Evolutionary conservation across 768 basidiomycete genomes (phyloP), one percentile per base, ranked within the genome.

Genomic region (Mycena rebaudengoi): DNA sequence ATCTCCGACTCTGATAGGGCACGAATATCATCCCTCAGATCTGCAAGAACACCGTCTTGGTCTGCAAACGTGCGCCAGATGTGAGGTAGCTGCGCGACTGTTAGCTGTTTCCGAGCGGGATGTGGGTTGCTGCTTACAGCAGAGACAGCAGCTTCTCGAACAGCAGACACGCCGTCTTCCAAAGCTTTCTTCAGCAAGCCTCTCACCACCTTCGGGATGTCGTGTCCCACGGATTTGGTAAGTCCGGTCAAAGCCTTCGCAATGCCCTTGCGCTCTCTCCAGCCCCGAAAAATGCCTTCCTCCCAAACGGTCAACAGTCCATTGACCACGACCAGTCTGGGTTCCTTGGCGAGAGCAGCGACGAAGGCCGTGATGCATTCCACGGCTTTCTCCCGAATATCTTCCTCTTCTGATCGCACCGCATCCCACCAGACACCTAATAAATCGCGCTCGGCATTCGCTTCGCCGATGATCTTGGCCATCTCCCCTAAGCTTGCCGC

Each of bases 401-500:
- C 92, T 26, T 92, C 92, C 11, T 86, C 88, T 18, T 84, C 80
- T 49, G 76, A 79, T 37, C 78, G 76, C 62, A 91, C 78, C 30
- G 81, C 81, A 32, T 86, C 84, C 79, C 83, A 85, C 88, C 90
- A 96, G 41, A 95, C 83, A 3, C 82, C 82, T 52, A 96, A 69
- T 41, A 99, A 79, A 73, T 96, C 94, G 40, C 75, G 74, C 48
- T 81, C 79, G 1, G 94, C 84, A 64, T 91, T 81, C 32, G 89
- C 87, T 29, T 83, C 80, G 0, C 94, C 94, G 35, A 98, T 85
- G 56, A 98, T 90, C 71, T 88, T 89, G 21, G 95, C 95, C 46
- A 98, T 78, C 74, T 96, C 95, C 51, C 96, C 96, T 14, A 97
- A 72, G 59, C 93, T 93, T 1, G 97, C 95, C 4, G 95, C 93